Percentiles rank a stretch among this genome's conserved stretches.
Evolutionary conservation across 768 basidiomycete species (phyloP).

Genomic region (Lactarius hengduanensis): DNA sequence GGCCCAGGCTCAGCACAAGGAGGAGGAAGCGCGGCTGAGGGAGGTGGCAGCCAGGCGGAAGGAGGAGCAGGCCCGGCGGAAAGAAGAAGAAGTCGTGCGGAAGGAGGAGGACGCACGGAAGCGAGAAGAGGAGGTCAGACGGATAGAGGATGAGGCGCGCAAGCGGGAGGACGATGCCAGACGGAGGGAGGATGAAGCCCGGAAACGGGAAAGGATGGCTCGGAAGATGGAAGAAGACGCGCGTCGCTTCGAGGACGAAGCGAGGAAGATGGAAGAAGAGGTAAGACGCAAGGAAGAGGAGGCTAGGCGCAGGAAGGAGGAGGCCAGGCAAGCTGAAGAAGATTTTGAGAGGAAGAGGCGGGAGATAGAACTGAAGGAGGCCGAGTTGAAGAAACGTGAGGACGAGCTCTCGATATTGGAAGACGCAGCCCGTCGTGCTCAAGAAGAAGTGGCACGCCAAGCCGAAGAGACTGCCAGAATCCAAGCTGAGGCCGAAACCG

Average conservation of each 20-base stretch:
- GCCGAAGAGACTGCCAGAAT: not conserved
- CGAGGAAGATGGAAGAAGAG: slow-evolving; percentile 19
- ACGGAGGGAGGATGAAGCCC: slow-evolving; percentile 33
- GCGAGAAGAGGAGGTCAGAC: slow-evolving; percentile 35
- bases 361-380: slow-evolving; percentile 25
- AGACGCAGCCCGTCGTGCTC: slow-evolving; percentile 11
- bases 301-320: slow-evolving; percentile 33
- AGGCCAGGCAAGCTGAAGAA: slow-evolving; percentile 36
- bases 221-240: slow-evolving; percentile 35
- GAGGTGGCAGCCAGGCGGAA: slow-evolving; percentile 37
- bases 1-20: slow-evolving; percentile 36
- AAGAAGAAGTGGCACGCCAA: slow-evolving; percentile 11
- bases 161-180: slow-evolving; percentile 40
- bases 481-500: slow-evolving; percentile 2
- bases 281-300: slow-evolving; percentile 32
- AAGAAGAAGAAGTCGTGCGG: slow-evolving; percentile 37
- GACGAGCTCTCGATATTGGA: slow-evolving; percentile 20
- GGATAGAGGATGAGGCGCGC: slow-evolving; percentile 36
- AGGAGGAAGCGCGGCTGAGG: slow-evolving; percentile 34
- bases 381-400: slow-evolving; percentile 23
- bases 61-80: slow-evolving; percentile 32
- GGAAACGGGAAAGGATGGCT: slow-evolving; percentile 33
- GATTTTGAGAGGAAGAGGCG: slow-evolving; percentile 28
- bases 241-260: slow-evolving; percentile 37
- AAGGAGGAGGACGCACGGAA: slow-evolving; percentile 34